Evolutionary conservation across 805 yeast species (phyloP).

Genomic region (Saccharomyces eubayanus): DNA sequence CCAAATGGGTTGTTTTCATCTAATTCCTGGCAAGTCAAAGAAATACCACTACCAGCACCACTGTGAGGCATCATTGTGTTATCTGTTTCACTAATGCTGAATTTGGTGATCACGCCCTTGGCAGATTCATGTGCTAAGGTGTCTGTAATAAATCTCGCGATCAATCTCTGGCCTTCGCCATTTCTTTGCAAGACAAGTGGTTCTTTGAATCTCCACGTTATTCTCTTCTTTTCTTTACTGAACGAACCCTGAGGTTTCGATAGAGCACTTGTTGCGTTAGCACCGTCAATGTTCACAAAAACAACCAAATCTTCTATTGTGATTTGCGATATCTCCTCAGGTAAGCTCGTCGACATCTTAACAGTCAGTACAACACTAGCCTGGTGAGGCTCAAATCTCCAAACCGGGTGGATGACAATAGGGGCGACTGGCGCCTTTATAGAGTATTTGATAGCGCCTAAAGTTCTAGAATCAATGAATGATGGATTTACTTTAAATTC

Average conservation of each 20-base stretch:
- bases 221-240: slow-evolving; percentile 75
- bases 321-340: slow-evolving; percentile 29
- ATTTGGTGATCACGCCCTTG: slow-evolving; percentile 65
- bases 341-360: slow-evolving; percentile 30
- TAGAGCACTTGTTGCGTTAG: slow-evolving; percentile 62
- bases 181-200: slow-evolving; percentile 33
- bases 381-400: slow-evolving; percentile 83
- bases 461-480: slow-evolving; percentile 51
- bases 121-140: slow-evolving; percentile 64
- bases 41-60: slow-evolving; percentile 38
- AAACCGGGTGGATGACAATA: slow-evolving; percentile 63
- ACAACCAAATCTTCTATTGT: slow-evolving; percentile 34
- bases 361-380: slow-evolving; percentile 76
- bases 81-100: slow-evolving; percentile 34
- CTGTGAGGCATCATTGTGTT: slow-evolving; percentile 30
- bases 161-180: slow-evolving; percentile 52
- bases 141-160: slow-evolving; percentile 79
- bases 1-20: slow-evolving; percentile 36
- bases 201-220: slow-evolving; percentile 68
- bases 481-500: slow-evolving; percentile 40
- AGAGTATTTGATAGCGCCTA: slow-evolving; percentile 77
- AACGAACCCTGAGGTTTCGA: slow-evolving; percentile 90
- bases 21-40: slow-evolving; percentile 32
- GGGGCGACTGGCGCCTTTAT: slow-evolving; percentile 51
- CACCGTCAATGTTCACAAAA: slow-evolving; percentile 52